Evolutionary conservation across 1,139 yeast genomes (phyloP).

Genomic region (Yamadazyma pseudoaaseri): DNA sequence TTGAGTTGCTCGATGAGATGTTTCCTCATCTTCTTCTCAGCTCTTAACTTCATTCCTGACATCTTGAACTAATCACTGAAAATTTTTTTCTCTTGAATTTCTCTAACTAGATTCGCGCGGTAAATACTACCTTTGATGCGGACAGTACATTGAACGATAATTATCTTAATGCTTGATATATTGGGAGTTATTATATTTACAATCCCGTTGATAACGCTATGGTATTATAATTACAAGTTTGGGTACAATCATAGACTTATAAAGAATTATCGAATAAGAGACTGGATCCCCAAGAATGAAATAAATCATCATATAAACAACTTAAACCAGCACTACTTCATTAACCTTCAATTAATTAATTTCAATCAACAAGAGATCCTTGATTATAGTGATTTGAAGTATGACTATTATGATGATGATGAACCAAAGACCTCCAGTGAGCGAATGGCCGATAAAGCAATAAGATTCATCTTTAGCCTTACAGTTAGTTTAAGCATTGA

Average conservation of each 20-base stretch:
- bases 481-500: conserved; percentile 32
- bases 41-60: conserved; percentile 43
- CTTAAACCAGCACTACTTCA: conserved; percentile 8
- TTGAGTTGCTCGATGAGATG: conserved; percentile 48
- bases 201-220: conserved; percentile 5
- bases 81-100: conserved; percentile 3
- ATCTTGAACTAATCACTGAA: conserved; percentile 20
- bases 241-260: conserved; percentile 11
- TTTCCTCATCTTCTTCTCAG: conserved; percentile 52
- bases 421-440: background rate
- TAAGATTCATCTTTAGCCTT: conserved; percentile 26
- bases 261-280: conserved; percentile 8
- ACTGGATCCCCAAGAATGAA: conserved; percentile 8
- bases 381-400: conserved; percentile 4
- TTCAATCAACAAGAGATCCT: conserved; percentile 4
- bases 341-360: conserved; percentile 5
- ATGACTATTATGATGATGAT: conserved; percentile 4
- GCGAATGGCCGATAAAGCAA: conserved; percentile 15
- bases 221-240: conserved; percentile 8
- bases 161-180: conserved; percentile 4
- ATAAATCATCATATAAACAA: conserved; percentile 10
- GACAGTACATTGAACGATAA: too few species aligned
- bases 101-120: background rate
- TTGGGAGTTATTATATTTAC: conserved; percentile 8
- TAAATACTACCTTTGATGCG: too few species aligned